Conservation (phyloP, 23 red algal genomes). For the Gracilaria domingensis region DNA sequence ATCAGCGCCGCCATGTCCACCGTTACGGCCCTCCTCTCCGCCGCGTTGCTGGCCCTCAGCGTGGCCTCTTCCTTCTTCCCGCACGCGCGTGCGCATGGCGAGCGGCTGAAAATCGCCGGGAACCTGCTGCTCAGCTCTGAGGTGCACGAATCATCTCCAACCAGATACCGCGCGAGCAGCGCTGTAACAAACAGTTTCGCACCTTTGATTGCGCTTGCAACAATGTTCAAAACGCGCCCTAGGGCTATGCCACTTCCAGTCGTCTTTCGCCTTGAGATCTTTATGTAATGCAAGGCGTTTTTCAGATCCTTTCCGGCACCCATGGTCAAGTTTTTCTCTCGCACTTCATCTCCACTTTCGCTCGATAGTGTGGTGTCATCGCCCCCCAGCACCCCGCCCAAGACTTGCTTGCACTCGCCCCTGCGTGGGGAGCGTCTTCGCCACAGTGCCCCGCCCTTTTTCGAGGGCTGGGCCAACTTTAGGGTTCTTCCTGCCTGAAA, state of each 20-base stretch:
- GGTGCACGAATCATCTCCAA: not conserved
- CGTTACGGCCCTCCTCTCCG: not conserved
- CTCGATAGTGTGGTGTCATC: not conserved
- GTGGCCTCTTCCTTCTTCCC: not conserved
- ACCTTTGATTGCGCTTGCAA: too few species aligned
- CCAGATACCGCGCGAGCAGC: not conserved
- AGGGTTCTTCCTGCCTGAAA: constrained; percentile 19
- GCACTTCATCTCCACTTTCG: constrained; percentile 41
- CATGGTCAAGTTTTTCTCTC: too few species aligned
- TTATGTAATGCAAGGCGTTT: too few species aligned
- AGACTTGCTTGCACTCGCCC: not conserved
- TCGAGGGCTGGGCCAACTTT: constrained; percentile 59
- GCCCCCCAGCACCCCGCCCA: not conserved
- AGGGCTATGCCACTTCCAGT: too few species aligned
- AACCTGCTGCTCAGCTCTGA: not conserved
- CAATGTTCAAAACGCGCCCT: too few species aligned
- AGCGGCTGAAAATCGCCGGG: not conserved
- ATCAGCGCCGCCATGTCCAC: not conserved
- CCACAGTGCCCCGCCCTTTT: constrained; percentile 43
- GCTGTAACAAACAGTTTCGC: not conserved
- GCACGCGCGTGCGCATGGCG: not conserved
- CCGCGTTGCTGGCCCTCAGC: not conserved
- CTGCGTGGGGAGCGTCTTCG: constrained; percentile 43
- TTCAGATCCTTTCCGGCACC: too few species aligned
- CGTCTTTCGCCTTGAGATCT: too few species aligned